These are phyloP conservation scores for grape (Vitis vinifera) DNA, from an alignment of 164 flowering plant species.

Conservation along the genomic window DNA sequence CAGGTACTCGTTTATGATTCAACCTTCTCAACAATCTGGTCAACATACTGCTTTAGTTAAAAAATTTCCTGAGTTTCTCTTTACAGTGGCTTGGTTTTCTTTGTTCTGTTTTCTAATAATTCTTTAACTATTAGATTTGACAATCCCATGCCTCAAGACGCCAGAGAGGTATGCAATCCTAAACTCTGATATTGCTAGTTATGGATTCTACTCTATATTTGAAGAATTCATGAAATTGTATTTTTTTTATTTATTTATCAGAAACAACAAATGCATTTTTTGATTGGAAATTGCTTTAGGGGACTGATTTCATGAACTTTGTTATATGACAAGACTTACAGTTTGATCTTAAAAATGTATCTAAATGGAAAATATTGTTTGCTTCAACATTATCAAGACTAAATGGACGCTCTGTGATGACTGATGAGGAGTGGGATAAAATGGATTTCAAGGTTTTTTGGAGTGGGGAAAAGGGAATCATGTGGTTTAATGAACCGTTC, in stretches of 20 bases:
- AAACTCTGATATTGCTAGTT: not conserved
- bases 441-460: not conserved
- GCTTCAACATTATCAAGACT: no score
- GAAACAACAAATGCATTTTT: no score
- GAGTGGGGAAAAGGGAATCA: no score
- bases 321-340: no score
- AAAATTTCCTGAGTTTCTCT: not conserved
- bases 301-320: no score
- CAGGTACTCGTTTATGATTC: conserved; percentile 38
- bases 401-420: no score
- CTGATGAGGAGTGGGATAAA: not conserved
- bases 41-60: not conserved
- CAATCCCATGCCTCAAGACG: conserved; percentile 74
- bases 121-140: conserved; percentile 44
- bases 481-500: no score
- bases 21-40: not conserved
- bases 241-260: no score
- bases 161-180: conserved; percentile 67
- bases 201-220: not conserved
- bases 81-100: not conserved
- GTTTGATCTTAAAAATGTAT: no score
- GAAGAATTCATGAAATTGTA: not conserved
- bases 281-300: no score
- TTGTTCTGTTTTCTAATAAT: conserved; percentile 5
- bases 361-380: no score